Evolutionary conservation across 768 basidiomycete genomes (phyloP).

Genomic region (Leccinum disarticulatum): DNA sequence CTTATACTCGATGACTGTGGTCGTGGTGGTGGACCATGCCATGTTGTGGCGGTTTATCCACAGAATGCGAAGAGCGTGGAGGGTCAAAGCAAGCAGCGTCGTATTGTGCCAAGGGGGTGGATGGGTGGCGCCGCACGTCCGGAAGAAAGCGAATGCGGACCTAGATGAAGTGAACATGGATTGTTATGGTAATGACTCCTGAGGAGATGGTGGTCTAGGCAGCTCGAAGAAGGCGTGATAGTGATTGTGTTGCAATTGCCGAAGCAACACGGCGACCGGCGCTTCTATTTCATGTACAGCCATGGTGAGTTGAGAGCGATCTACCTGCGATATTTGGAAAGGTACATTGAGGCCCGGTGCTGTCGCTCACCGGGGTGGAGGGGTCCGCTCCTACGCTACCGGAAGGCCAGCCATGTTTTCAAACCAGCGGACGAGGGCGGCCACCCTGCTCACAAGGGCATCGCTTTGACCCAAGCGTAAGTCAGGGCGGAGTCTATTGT

Average conservation of each 20-base stretch:
- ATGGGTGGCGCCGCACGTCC: constrained; percentile 8
- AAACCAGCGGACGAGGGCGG: constrained; percentile 68
- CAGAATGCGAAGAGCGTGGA: constrained; percentile 18
- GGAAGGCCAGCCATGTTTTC: constrained; percentile 66
- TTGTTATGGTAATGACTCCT: constrained; percentile 18
- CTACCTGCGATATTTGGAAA: constrained; percentile 7
- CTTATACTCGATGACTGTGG: constrained; percentile 23
- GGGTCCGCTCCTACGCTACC: constrained; percentile 9
- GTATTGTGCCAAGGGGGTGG: constrained; percentile 20
- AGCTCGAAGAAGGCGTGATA: constrained; percentile 18
- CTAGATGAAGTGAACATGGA: constrained; percentile 10
- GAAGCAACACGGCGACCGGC: constrained; percentile 23
- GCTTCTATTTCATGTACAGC: constrained; percentile 29
- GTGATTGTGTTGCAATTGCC: constrained; percentile 27
- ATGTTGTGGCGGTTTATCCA: constrained; percentile 19
- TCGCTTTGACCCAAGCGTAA: constrained; percentile 70
- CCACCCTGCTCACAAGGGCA: constrained; percentile 64
- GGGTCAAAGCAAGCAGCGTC: constrained; percentile 9
- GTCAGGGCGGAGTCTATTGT: constrained; percentile 67
- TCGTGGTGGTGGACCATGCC: constrained; percentile 15
- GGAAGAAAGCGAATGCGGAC: constrained; percentile 12
- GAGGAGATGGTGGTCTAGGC: constrained; percentile 15
- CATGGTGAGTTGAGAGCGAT: constrained; percentile 18
- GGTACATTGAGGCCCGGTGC: constrained; percentile 8
- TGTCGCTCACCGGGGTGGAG: constrained; percentile 15